Evolutionary conservation across 805 yeast genomes (phyloP).

Genomic region (Yarrowia divulgata): DNA sequence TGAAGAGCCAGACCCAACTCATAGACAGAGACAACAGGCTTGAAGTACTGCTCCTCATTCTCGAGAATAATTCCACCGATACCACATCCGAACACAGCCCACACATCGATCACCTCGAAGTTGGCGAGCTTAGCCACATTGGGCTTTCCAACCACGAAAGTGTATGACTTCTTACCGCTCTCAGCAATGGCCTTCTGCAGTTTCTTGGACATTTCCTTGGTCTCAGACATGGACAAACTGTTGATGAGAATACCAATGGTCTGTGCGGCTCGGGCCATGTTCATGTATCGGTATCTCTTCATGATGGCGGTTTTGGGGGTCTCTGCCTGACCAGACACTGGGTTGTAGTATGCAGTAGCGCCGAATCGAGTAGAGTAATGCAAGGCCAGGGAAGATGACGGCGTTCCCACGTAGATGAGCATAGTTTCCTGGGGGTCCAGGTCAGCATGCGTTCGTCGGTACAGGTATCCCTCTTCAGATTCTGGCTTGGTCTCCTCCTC

Average conservation of each 20-base stretch:
- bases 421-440: slow-evolving; percentile 25
- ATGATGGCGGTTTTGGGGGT: slow-evolving; percentile 75
- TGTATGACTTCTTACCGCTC: slow-evolving; percentile 89
- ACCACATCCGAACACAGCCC: slow-evolving; percentile 96
- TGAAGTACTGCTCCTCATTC: slow-evolving; percentile 69
- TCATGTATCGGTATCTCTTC: slow-evolving; percentile 86
- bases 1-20: slow-evolving; percentile 83
- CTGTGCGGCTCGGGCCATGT: slow-evolving; percentile 86
- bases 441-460: slow-evolving; percentile 14
- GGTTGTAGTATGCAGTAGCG: slow-evolving; percentile 60
- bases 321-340: slow-evolving; percentile 47
- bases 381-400: slow-evolving; percentile 80
- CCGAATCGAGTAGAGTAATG: slow-evolving; percentile 75
- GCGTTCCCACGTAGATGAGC: slow-evolving; percentile 48
- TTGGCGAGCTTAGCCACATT: slow-evolving; percentile 97
- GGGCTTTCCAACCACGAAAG: slow-evolving; percentile 97
- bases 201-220: slow-evolving; percentile 68
- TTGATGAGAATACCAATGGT: slow-evolving; percentile 92
- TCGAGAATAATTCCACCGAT: slow-evolving; percentile 91
- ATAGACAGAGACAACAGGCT: slow-evolving; percentile 93
- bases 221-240: slow-evolving; percentile 81
- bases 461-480: slow-evolving; percentile 14
- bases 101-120: slow-evolving; percentile 89
- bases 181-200: slow-evolving; percentile 66
- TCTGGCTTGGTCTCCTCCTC: slow-evolving; percentile 13